These are phyloP conservation scores for Cucurbita maxima DNA, from an alignment of 306 rosid species.

Conservation along the genomic window DNA sequence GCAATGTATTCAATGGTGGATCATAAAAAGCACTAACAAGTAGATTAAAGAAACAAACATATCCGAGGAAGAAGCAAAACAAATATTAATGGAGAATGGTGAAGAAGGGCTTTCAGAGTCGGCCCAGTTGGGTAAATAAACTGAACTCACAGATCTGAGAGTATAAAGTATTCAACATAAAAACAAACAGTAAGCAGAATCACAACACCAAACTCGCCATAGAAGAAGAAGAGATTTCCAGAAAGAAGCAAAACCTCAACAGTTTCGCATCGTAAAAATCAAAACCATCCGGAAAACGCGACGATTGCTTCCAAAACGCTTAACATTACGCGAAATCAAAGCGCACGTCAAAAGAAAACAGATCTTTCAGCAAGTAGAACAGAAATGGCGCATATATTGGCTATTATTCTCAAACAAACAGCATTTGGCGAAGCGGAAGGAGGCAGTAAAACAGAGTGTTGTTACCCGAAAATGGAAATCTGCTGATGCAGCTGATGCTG, in stretches of 20 bases:
- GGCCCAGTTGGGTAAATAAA: neutral
- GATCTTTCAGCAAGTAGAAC: neutral
- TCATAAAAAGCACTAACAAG: neutral
- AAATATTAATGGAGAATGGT: neutral
- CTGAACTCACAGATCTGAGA: neutral
- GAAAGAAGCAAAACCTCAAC: neutral
- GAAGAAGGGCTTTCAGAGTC: neutral
- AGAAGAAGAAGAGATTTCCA: neutral
- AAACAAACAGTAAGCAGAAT: neutral
- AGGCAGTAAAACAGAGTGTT: neutral
- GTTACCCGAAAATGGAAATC: neutral
- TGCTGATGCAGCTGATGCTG: neutral
- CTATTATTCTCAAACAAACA: neutral
- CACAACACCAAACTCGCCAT: neutral
- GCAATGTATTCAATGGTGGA: neutral
- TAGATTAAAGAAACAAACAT: neutral
- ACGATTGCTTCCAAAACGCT: neutral
- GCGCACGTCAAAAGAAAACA: neutral
- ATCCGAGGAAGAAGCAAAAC: neutral
- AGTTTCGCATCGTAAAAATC: neutral
- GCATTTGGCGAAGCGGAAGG: neutral
- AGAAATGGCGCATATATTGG: too few relatives aligned
- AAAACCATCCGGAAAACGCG: neutral
- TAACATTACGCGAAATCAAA: neutral
- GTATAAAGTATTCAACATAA: neutral